phyloP scores from a whole-genome alignment of 2,329 filamentous ascomycete genomes.

The Cordyceps cicadae region DNA sequence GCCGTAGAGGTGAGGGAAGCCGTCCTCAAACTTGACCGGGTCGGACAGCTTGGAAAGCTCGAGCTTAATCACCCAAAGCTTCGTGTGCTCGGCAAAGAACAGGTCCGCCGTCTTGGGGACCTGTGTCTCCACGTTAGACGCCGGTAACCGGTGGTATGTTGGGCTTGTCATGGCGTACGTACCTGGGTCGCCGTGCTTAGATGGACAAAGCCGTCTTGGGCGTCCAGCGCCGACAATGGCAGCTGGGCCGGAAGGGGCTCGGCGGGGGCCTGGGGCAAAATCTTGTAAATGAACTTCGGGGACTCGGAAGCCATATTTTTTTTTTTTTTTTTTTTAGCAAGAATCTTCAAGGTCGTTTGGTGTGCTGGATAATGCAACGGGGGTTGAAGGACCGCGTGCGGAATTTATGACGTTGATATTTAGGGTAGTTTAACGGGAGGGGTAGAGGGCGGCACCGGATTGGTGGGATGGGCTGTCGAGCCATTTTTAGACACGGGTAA shows the following conservation, averaged over 20 bases:
- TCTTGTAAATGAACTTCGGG: constrained; percentile 50
- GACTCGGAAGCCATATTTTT: constrained; percentile 25
- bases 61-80: constrained; percentile 47
- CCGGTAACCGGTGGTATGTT: background rate
- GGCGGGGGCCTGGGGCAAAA: constrained; percentile 44
- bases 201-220: constrained; percentile 53
- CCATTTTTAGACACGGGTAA: too few relatives aligned
- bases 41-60: constrained; percentile 36
- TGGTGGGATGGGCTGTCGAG: background rate
- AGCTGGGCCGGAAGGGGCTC: constrained; percentile 44
- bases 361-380: background rate
- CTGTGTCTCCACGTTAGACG: constrained; percentile 21
- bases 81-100: constrained; percentile 32
- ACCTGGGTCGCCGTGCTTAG: constrained; percentile 50
- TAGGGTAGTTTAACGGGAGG: background rate
- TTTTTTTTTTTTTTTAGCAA: constrained; percentile 14
- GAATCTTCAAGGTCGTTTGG: background rate
- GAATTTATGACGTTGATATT: constrained; percentile 5
- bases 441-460: background rate
- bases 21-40: constrained; percentile 46
- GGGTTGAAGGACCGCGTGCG: background rate
- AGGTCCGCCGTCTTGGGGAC: constrained; percentile 36
- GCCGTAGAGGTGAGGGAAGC: constrained; percentile 52
- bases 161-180: constrained; percentile 14
- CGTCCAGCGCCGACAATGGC: constrained; percentile 51